Conservation (phyloP, 805 yeast genomes). For the Candida tallmaniae region DNA sequence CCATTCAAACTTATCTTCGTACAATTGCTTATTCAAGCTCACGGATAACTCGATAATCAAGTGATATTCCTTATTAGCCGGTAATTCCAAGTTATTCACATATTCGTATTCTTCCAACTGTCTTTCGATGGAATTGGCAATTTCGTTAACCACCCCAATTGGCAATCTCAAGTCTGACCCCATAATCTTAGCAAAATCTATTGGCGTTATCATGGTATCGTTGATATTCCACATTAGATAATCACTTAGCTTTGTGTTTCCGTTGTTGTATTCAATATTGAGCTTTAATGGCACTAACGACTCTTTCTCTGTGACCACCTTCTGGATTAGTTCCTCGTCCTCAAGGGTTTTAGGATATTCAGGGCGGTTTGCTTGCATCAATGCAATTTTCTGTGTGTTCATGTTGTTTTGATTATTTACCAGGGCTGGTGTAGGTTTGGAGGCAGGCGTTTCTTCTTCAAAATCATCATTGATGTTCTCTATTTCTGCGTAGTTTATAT, state of each 20-base stretch:
- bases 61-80: slow-evolving; percentile 53
- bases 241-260: slow-evolving; percentile 49
- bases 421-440: slow-evolving; percentile 1
- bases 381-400: slow-evolving; percentile 22
- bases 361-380: slow-evolving; percentile 21
- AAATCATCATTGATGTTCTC: slow-evolving; percentile 54
- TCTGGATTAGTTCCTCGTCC: slow-evolving; percentile 17
- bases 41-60: slow-evolving; percentile 79
- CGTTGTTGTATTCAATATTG: slow-evolving; percentile 54
- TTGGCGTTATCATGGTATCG: slow-evolving; percentile 66
- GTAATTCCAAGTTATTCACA: slow-evolving; percentile 60
- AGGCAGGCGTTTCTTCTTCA: slow-evolving; percentile 20
- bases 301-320: slow-evolving; percentile 33
- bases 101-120: slow-evolving; percentile 76
- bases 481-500: slow-evolving; percentile 79
- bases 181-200: slow-evolving; percentile 66
- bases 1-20: slow-evolving; percentile 95
- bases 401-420: slow-evolving; percentile 8
- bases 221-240: slow-evolving; percentile 71
- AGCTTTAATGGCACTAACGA: slow-evolving; percentile 63
- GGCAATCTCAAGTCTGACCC: slow-evolving; percentile 84
- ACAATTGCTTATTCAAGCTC: slow-evolving; percentile 74
- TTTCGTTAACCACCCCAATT: slow-evolving; percentile 52
- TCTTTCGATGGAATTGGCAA: slow-evolving; percentile 66
- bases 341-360: slow-evolving; percentile 20